Evolutionary conservation across 139 green algal genomes (phyloP).

Genomic region (Tetraselmis striata): DNA sequence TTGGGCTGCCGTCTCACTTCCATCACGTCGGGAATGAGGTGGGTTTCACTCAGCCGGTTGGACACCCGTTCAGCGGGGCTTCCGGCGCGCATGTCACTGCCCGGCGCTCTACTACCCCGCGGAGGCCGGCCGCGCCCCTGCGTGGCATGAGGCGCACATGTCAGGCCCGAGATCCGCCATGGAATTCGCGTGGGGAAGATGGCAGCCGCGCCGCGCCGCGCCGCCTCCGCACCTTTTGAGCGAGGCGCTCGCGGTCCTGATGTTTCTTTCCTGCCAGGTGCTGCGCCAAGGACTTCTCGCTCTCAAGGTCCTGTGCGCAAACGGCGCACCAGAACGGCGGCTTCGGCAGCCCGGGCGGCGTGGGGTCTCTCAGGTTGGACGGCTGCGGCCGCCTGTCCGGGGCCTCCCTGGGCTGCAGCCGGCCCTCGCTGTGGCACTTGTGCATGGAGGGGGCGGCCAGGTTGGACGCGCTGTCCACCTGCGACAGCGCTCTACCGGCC

Average conservation of each 20-base stretch:
- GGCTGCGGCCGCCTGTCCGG: not conserved
- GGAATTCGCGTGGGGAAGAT: too few species aligned
- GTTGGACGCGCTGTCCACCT: too few species aligned
- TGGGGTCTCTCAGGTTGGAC: not conserved
- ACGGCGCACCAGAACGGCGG: not conserved
- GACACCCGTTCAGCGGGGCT: too few species aligned
- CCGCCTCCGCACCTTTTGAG: not conserved
- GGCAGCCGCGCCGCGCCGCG: too few species aligned
- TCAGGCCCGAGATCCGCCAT: too few species aligned
- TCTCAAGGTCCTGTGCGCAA: not conserved
- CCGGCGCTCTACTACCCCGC: too few species aligned
- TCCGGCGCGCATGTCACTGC: too few species aligned
- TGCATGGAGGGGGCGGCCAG: not conserved
- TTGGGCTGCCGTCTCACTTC: too few species aligned
- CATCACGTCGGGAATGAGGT: too few species aligned
- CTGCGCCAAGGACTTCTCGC: not conserved
- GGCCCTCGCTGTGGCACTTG: not conserved
- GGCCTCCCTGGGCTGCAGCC: not conserved
- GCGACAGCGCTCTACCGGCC: not conserved
- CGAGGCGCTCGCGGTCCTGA: not conserved
- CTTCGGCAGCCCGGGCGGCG: not conserved
- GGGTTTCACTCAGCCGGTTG: too few species aligned
- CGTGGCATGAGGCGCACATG: too few species aligned
- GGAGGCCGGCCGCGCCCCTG: too few species aligned
- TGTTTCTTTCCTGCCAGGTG: not conserved